Base-by-base conservation (phyloP, 2,329 filamentous ascomycete genomes). In the Pseudofabraea citricarpa region DNA sequence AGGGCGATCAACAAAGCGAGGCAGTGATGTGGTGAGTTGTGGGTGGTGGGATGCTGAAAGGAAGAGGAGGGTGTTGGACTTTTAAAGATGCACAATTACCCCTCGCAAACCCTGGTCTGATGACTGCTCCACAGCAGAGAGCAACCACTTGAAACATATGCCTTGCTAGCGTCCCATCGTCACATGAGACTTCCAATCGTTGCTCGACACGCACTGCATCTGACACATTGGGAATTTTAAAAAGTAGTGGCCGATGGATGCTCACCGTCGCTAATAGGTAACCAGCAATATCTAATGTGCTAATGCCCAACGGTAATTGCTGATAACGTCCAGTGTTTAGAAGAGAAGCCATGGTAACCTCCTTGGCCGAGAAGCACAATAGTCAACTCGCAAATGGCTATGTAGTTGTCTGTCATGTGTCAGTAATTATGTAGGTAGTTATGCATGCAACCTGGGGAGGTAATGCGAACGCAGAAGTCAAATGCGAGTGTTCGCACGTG, bases 201-300 rank as follows among this genome's bases (percentile, higher is more conserved):
- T 48, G 21, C 8, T 29, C 36, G 53, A 57, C 57, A 59, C 57
- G 54, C 52, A 37, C 41, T 36, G 21, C 41, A 48, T 50, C 43
- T 51, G 54, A 51, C 47, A 51, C 47, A 38, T 52, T 48, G 38
- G 6, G 36, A 44, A 38, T 23, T 20, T 35, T 23, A n/a, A n/a
- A n/a, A n/a, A n/a, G n/a, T n/a, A n/a, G n/a, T n/a, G 36, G 40
- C 8, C 39, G 21, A 24, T 37, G 31, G 19, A 18, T 45, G 22
- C 46, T 54, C 47, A 56, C 49, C 50, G 49, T 55, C 40, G 24
- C 19, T 36, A n/a, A n/a, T n/a, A n/a, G n/a, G n/a, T n/a, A n/a
- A n/a, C n/a, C n/a, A n/a, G n/a, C n/a, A n/a, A n/a, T n/a, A n/a
- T n/a, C n/a, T n/a, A n/a, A n/a, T n/a, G n/a, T n/a, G n/a, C n/a